A percentile compares a stretch with the other conserved stretches of the same genome.
Evolutionary conservation across 148 eudicot species (phyloP).

Genomic region (Diospyros kaki): DNA sequence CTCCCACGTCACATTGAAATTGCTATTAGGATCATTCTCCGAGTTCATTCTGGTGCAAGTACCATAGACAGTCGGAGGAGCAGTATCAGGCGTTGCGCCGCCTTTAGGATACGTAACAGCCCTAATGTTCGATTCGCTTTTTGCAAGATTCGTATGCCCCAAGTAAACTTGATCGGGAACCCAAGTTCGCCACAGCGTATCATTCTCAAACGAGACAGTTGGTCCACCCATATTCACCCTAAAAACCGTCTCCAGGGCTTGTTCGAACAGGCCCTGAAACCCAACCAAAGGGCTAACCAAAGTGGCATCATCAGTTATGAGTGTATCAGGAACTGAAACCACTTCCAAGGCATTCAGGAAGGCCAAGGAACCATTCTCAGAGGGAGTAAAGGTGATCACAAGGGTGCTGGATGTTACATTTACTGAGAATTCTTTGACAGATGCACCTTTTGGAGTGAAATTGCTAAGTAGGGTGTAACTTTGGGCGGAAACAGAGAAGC

Average conservation of each 20-base stretch:
- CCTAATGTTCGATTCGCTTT: slow-evolving; percentile 18
- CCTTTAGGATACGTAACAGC: slow-evolving; percentile 16
- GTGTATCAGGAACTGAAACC: slow-evolving; percentile 32
- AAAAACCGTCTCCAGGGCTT: slow-evolving; percentile 30
- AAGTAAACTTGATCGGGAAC: slow-evolving; percentile 24
- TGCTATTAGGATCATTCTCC: slow-evolving; percentile 14
- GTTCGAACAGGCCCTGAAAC: slow-evolving; percentile 18
- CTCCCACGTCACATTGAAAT: slow-evolving; percentile 32
- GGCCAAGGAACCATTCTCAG: slow-evolving; percentile 21
- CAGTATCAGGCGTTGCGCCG: slow-evolving; percentile 20
- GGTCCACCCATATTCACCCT: slow-evolving; percentile 41
- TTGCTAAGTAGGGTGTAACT: slow-evolving; percentile 18
- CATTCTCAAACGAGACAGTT: slow-evolving; percentile 20
- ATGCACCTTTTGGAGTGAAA: slow-evolving; percentile 18
- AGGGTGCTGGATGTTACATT: slow-evolving; percentile 25
- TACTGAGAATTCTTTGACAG: slow-evolving; percentile 31
- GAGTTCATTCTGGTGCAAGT: slow-evolving; percentile 27
- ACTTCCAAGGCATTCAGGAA: slow-evolving; percentile 36
- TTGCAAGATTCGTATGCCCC: slow-evolving; percentile 12
- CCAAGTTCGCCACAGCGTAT: slow-evolving; percentile 32
- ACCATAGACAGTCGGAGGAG: slow-evolving; percentile 32
- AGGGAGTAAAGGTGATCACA: slow-evolving; percentile 26
- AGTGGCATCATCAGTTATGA: slow-evolving; percentile 33
- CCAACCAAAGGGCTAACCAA: slow-evolving; percentile 10
- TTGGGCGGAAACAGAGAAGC: slow-evolving; percentile 23